Evolutionary conservation across 257 asterid genomes (phyloP), one percentile per base, ranked within the genome.

Genomic region (Gentiana macrophylla): DNA sequence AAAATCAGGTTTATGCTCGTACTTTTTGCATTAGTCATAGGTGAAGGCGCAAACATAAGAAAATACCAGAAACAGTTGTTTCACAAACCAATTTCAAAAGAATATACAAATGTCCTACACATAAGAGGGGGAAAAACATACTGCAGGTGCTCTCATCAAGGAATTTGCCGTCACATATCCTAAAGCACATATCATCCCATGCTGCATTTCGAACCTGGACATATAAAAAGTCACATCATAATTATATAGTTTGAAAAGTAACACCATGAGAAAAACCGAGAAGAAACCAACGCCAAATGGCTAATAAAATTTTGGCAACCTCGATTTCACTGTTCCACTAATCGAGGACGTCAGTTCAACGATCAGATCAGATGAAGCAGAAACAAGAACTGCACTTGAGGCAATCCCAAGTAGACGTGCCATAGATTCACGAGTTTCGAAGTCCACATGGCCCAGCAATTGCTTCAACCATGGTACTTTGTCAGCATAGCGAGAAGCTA

Each of bases 391-490:
- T 60, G 76, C 77, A 55, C 83, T 78, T 57, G 97, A 83, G 43
- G 97, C 93, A 69, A 85, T 72, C 65, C 98, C 98, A 65, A 87
- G 94, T 69, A 92, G 79, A 34, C 96, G 94, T 52, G 94, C 91
- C 62, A 77, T 66, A 59, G 97, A 77, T 79, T 92, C 98, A 51
- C 98, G 98, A 6, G 98, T 92, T 54, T 78, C 93, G 51, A 76
- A 78, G 79, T 92, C 97, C 62, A 87, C 55, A 74, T 87, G 94
- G 61, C 77, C 80, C 62, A 80, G 72, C 65, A 76, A 85, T 74
- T 79, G 86, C 77, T 78, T 92, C 57, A 92, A 74, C 98, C 98
- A 92, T 63, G 62, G 12, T 52, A 79, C 70, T 70, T 88, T 92
- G 62, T 67, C 76, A 12, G 86, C 88, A 78, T 83, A 92, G 52